Base-by-base conservation (phyloP, 1,139 yeast species). In the Scheffersomyces quercinus region DNA sequence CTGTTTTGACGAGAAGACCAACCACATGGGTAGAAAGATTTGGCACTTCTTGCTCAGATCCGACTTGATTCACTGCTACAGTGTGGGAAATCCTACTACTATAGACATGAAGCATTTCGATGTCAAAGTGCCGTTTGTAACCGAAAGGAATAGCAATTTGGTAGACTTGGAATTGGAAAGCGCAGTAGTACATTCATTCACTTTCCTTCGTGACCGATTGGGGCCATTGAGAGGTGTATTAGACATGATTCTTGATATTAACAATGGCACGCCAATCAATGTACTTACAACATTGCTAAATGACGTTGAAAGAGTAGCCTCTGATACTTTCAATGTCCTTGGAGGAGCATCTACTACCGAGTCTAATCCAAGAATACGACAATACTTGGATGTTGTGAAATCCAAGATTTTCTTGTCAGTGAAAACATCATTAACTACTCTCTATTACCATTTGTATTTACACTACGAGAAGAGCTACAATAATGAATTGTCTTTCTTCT, bases 11-110 rank as follows among this genome's bases (percentile, higher is more conserved):
- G 58, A 62, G 38, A 58, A 59, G 40, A 46, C 60, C 20, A 67
- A 73, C 40, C 69, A 71, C 51, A 55, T 73, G 15, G 70, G 73
- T 57, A 66, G 86, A 52, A 80, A 79, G 47, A 67, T 80, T 3
- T 82, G 85, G 85, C 70, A 71, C 52, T 68, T 69, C 40, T 59
- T 82, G 39, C 62, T 70, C 24, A 49, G 59, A 28, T 49, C 49
- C 13, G 64, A 60, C 36, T 35, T 55, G 4, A 47, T 54, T 9
- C 55, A 41, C 33, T 47, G 75, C 39, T 58, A 64, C 40, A 64
- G 62, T 30, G 60, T 65, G 40, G 83, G 83, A 0, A 69, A 67
- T 40, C 74, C 80, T 14, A 49, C 52, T 0, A 33, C 49, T 2
- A 50, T 47, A 13, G 46, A 49, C 13, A 37, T 40, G 26, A 35